These are phyloP conservation scores for Piloderma croceum DNA, from an alignment of 768 basidiomycete species.

Conservation along the genomic window DNA sequence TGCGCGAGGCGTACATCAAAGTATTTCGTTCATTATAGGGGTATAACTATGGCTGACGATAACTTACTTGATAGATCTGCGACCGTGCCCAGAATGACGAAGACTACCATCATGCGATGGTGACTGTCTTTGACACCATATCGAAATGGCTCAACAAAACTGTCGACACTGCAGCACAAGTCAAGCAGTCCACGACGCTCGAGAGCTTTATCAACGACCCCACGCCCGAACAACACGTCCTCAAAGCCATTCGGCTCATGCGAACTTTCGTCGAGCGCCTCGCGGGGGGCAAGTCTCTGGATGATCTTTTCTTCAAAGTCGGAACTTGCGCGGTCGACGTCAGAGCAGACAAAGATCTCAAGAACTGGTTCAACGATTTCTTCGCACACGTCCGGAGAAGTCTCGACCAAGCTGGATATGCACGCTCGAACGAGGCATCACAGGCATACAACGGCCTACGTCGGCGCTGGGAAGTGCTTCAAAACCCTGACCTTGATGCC, in stretches of 20 bases:
- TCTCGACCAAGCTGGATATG: constrained; percentile 48
- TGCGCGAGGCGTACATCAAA: constrained; percentile 50
- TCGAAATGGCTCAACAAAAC: constrained; percentile 53
- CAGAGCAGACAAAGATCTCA: constrained; percentile 48
- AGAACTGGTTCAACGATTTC: constrained; percentile 50
- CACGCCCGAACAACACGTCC: constrained; percentile 56
- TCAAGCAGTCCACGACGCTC: constrained; percentile 41
- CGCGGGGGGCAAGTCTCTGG: constrained; percentile 43
- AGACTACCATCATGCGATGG: constrained; percentile 50
- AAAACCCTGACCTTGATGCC: constrained; percentile 27
- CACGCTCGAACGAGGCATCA: constrained; percentile 40
- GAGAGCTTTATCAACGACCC: constrained; percentile 56
- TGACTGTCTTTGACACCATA: constrained; percentile 50
- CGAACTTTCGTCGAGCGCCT: constrained; percentile 47
- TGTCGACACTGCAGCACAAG: constrained; percentile 43
- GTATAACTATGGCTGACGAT: neutral
- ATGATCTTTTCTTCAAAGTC: constrained; percentile 38
- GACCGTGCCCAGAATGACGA: constrained; percentile 60
- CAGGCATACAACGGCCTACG: constrained; percentile 24
- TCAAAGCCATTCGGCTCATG: constrained; percentile 41
- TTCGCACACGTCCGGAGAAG: constrained; percentile 40
- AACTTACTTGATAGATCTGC: constrained; percentile 40
- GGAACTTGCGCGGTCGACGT: constrained; percentile 43
- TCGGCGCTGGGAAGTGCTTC: constrained; percentile 32
- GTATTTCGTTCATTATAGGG: constrained; percentile 25